Conservation (phyloP, 1,284 basidiomycete species). For the Microbotryomycetes sp. region DNA sequence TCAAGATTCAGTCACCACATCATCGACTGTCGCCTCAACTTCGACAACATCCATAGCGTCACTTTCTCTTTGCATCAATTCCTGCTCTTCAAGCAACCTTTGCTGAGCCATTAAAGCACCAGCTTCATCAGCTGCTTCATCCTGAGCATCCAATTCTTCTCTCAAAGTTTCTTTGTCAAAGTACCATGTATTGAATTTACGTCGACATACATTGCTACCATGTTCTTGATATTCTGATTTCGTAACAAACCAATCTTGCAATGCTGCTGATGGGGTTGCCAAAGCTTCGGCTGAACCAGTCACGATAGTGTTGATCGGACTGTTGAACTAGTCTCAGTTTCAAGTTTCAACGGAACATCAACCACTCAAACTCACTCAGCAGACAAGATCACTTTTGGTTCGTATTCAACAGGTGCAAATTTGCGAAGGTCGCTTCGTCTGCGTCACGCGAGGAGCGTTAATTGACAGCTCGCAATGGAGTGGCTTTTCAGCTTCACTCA, state of each 20-base stretch:
- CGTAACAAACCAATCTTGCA: constrained; percentile 49
- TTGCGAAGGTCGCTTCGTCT: constrained; percentile 59
- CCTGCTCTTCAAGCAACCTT: not conserved
- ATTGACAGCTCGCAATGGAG: not conserved
- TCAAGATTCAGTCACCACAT: not conserved
- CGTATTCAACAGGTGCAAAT: constrained; percentile 69
- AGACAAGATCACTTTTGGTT: constrained; percentile 63
- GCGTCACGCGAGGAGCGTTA: constrained; percentile 44
- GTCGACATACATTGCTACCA: constrained; percentile 63
- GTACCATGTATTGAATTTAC: constrained; percentile 50
- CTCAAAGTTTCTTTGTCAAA: not conserved
- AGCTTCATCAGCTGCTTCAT: not conserved
- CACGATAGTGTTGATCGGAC: constrained; percentile 16
- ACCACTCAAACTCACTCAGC: constrained; percentile 66
- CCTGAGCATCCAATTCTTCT: not conserved
- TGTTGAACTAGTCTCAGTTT: too few relatives aligned
- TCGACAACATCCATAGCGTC: not conserved
- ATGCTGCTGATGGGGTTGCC: constrained; percentile 43
- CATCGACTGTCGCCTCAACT: not conserved
- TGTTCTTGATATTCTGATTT: constrained; percentile 73
- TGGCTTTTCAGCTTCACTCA: constrained; percentile 35
- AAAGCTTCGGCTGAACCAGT: constrained; percentile 68
- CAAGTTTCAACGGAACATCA: too few relatives aligned
- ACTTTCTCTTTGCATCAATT: not conserved
- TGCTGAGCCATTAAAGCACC: not conserved